Evolutionary conservation across 441 rosid genomes (phyloP).

Genomic region (Gossypium davidsonii): DNA sequence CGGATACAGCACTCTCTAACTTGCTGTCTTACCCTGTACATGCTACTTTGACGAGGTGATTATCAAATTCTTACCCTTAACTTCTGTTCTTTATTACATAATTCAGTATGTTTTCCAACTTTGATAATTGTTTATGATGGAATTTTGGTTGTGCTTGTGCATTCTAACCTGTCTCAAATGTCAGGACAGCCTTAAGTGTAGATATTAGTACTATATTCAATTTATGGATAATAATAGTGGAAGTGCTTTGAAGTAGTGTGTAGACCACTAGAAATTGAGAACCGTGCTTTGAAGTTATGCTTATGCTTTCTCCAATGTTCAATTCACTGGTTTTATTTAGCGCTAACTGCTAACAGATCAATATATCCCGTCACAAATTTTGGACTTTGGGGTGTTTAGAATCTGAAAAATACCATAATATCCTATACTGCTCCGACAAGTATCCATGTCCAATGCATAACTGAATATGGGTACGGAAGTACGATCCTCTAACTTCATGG

Average conservation of each 20-base stretch:
- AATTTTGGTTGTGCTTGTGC: neutral
- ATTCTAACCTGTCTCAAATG: neutral
- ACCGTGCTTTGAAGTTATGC: neutral
- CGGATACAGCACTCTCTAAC: conserved; percentile 66
- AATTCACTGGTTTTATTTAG: neutral
- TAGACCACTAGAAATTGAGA: neutral
- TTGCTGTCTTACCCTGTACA: conserved; percentile 81
- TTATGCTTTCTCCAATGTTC: neutral
- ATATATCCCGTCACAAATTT: neutral
- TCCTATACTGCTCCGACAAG: neutral
- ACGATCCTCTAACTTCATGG: neutral
- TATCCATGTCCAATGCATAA: neutral
- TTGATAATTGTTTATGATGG: neutral
- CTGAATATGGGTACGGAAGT: neutral
- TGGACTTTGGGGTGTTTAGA: neutral
- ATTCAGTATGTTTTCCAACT: neutral
- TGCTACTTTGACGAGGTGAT: conserved; percentile 60
- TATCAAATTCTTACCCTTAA: neutral
- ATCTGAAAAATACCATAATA: neutral
- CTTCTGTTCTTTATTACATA: neutral
- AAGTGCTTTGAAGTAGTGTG: neutral
- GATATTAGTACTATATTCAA: neutral
- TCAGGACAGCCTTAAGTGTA: neutral
- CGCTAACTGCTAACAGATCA: neutral
- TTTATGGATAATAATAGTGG: neutral